phyloP scores from a whole-genome alignment of 768 basidiomycete species.

The Cystobasidium onofrii region DNA sequence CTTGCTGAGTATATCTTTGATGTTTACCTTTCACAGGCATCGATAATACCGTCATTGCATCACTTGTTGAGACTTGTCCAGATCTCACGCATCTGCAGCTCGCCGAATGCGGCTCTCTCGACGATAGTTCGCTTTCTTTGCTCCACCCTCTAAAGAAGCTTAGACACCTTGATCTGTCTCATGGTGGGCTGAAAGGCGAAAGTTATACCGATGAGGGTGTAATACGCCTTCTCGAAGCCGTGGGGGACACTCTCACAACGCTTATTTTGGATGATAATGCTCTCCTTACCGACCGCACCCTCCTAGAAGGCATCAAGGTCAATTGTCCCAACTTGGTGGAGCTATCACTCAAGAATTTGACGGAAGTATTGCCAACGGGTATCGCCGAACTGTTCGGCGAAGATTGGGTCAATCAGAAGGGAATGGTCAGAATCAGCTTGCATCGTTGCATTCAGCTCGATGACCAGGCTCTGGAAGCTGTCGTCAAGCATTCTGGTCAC shows the following conservation, averaged over 20 bases:
- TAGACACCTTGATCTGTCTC: slow-evolving; percentile 62
- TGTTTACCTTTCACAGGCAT: too few relatives aligned
- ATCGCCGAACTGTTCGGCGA: slow-evolving; percentile 24
- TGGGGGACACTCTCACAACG: slow-evolving; percentile 33
- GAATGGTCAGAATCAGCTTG: slow-evolving; percentile 29
- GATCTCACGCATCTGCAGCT: slow-evolving; percentile 66
- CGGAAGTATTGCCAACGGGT: slow-evolving; percentile 23
- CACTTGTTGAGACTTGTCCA: slow-evolving; percentile 54
- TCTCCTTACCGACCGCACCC: slow-evolving; percentile 25
- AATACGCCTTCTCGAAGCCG: slow-evolving; percentile 31
- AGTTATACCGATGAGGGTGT: slow-evolving; percentile 49
- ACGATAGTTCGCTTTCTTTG: slow-evolving; percentile 57
- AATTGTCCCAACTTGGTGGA: slow-evolving; percentile 32
- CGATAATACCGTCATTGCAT: slow-evolving; percentile 58
- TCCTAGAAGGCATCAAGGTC: slow-evolving; percentile 33
- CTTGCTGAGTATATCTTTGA: too few relatives aligned
- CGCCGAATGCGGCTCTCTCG: slow-evolving; percentile 64
- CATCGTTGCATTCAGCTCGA: slow-evolving; percentile 32
- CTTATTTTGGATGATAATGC: slow-evolving; percentile 35
- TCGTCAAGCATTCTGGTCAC: slow-evolving; percentile 31
- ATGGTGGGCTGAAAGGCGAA: slow-evolving; percentile 61
- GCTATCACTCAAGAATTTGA: slow-evolving; percentile 28
- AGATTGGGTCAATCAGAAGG: slow-evolving; percentile 35
- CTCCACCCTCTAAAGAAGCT: slow-evolving; percentile 53
- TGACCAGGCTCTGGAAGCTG: slow-evolving; percentile 26